Evolutionary conservation across 2,329 filamentous ascomycete genomes (phyloP).

Genomic region (Herpomyces periplanetae): DNA sequence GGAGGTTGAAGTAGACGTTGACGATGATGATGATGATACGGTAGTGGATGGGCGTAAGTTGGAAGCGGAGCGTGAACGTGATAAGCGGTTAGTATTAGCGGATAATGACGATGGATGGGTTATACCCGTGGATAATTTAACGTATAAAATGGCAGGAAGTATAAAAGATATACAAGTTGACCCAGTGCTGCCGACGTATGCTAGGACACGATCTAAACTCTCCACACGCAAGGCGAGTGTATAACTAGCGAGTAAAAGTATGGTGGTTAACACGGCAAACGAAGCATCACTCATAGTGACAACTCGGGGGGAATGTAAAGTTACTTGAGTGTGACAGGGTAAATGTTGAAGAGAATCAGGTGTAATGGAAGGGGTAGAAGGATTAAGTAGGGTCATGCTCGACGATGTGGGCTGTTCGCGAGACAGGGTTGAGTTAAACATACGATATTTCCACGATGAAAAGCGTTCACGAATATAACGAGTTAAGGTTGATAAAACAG

Average conservation of each 20-base stretch:
- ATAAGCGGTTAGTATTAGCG: too few species aligned
- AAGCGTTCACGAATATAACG: slow-evolving; percentile 10
- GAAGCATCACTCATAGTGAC: slow-evolving; percentile 40
- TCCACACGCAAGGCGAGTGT: slow-evolving; percentile 61
- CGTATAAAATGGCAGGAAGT: slow-evolving; percentile 78
- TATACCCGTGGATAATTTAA: slow-evolving; percentile 91
- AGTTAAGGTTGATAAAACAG: slow-evolving; percentile 8
- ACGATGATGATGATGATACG: too few species aligned
- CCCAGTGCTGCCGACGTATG: slow-evolving; percentile 77
- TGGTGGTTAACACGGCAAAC: slow-evolving; percentile 57
- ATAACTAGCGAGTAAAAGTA: slow-evolving; percentile 50
- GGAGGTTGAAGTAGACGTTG: too few species aligned
- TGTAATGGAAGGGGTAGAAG: slow-evolving; percentile 5
- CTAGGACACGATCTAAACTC: slow-evolving; percentile 56
- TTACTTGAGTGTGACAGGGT: slow-evolving; percentile 1
- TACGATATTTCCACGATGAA: slow-evolving; percentile 7
- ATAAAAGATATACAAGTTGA: slow-evolving; percentile 92
- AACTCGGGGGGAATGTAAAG: too few species aligned
- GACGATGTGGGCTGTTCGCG: slow-evolving; percentile 7
- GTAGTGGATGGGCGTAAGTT: too few species aligned
- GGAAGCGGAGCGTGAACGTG: too few species aligned
- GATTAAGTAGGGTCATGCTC: slow-evolving; percentile 2
- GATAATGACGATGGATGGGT: too few species aligned
- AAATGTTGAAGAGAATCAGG: slow-evolving; percentile 4
- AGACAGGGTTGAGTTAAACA: slow-evolving; percentile 9